Percentiles rank a stretch among this genome's conserved stretches.
phyloP scores from a whole-genome alignment of 257 asterid species.

The Ocimum tenuiflorum region DNA sequence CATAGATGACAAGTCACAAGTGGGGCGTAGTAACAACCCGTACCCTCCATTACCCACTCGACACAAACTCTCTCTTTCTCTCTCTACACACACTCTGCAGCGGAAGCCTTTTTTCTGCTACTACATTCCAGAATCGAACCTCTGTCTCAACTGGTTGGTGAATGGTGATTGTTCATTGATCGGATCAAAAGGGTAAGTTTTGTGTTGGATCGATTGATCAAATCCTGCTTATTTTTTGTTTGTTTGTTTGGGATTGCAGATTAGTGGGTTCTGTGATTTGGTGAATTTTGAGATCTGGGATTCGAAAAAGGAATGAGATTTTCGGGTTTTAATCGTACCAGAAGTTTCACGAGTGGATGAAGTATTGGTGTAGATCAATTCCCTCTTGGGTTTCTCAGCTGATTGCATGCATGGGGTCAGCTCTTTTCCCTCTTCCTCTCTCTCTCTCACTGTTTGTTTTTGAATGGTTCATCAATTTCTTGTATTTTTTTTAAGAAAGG shows the following conservation, averaged over 20 bases:
- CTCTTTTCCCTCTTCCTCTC: conserved; percentile 19
- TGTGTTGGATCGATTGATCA: not conserved
- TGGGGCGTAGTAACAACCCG: conserved; percentile 1
- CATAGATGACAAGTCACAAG: conserved; percentile 6
- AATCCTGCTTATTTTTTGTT: not conserved
- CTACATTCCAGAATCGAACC: conserved; percentile 15
- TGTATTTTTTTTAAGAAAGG: too few relatives aligned
- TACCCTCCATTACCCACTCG: conserved; percentile 12
- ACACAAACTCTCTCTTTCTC: conserved; percentile 13
- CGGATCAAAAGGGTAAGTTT: conserved; percentile 18
- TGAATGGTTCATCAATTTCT: too few relatives aligned
- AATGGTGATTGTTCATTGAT: conserved; percentile 4
- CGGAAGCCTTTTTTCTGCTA: conserved; percentile 10
- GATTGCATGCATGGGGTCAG: conserved; percentile 93
- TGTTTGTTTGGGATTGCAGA: conserved; percentile 21
- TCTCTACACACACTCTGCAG: conserved; percentile 15
- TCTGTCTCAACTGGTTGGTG: conserved; percentile 20
- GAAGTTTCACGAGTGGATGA: conserved; percentile 26
- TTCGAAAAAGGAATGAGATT: conserved; percentile 23
- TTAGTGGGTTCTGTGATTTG: not conserved
- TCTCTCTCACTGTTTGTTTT: not conserved
- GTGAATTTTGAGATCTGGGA: conserved; percentile 38
- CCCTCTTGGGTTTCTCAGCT: conserved; percentile 49
- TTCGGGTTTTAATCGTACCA: conserved; percentile 15
- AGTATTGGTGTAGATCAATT: conserved; percentile 35